Evolutionary conservation across 441 rosid genomes (phyloP), one percentile per base, ranked within the genome.

Genomic region (Sinapis alba): DNA sequence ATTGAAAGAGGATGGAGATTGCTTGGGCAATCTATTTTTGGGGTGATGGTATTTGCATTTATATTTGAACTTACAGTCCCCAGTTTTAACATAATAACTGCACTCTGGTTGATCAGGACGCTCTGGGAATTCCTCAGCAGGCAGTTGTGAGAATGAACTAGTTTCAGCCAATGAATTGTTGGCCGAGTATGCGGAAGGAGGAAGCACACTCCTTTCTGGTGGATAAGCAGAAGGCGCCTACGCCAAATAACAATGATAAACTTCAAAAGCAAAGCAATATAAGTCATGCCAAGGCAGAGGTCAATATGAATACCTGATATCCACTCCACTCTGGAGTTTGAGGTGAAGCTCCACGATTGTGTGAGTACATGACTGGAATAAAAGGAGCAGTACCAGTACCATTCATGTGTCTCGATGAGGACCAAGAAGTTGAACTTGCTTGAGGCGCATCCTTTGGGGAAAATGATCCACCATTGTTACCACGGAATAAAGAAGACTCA

Each of bases 21-120:
- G 72, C 77, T 81, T 88, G 0, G 83, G 62, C 65, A 72, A 61
- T 67, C 87, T 85, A 68, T 76, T 80, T 82, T 88, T 93, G 10
- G 98, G 98, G 83, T 94, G 99, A 81, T 93, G 90, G 82, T 82
- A 96, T 82, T 86, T 96, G 98, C 98, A 96, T 77, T 79, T 88
- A 54, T 85, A 86, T 78, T 82, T 94, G 69, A 84, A 96, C 84
- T 94, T 96, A 75, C 99, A 93, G 76, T 88, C 93, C 74, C 99
- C 99, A 20, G 92, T 90, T 85, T 86, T 92, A 71, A 94, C 47
- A 73, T 83, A 96, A 80, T 84, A 96, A 79, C 80, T 80, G 84
- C 99, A 96, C 43, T 91, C 97, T 32, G 96, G 96, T 75, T 87
- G 96, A 81, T 96, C 97, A 2, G 96, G 98, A 65, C 97, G 89